Evolutionary conservation across 2,329 filamentous ascomycete species (phyloP).

Genomic region (Thelonectria rubi): DNA sequence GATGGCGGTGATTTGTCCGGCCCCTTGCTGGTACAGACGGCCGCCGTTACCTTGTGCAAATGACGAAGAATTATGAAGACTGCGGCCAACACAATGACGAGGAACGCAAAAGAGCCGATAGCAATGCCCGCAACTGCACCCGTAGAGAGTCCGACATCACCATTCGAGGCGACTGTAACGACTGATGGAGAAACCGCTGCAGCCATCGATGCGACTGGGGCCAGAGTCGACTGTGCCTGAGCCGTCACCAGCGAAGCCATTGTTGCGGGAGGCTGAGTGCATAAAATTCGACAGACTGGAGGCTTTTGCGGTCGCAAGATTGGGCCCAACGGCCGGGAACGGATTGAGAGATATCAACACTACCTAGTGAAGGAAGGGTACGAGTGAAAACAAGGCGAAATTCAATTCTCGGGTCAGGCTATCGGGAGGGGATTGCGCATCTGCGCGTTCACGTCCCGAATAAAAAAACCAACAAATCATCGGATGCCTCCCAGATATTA

Average conservation of each 20-base stretch:
- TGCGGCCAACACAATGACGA: no score
- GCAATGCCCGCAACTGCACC: neutral
- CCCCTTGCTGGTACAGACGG: no score
- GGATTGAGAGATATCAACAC: neutral
- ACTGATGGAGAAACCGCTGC: neutral
- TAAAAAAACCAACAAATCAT: neutral
- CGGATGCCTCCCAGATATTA: no score
- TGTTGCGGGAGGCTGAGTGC: neutral
- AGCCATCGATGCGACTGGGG: neutral
- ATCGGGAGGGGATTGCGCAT: neutral
- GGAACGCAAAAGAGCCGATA: neutral
- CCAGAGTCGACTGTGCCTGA: neutral
- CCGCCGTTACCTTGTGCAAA: no score
- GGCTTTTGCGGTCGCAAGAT: neutral
- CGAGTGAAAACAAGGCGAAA: neutral
- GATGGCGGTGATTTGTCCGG: no score
- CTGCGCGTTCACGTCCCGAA: neutral
- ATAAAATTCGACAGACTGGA: neutral
- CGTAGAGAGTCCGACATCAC: neutral
- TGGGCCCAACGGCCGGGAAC: neutral
- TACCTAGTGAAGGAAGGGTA: neutral
- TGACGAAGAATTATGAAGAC: no score
- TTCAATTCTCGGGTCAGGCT: neutral
- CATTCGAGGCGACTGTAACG: neutral
- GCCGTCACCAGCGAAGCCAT: neutral